phyloP scores from a whole-genome alignment of 345 rosid species.

The Pseudoturritis turrita region DNA sequence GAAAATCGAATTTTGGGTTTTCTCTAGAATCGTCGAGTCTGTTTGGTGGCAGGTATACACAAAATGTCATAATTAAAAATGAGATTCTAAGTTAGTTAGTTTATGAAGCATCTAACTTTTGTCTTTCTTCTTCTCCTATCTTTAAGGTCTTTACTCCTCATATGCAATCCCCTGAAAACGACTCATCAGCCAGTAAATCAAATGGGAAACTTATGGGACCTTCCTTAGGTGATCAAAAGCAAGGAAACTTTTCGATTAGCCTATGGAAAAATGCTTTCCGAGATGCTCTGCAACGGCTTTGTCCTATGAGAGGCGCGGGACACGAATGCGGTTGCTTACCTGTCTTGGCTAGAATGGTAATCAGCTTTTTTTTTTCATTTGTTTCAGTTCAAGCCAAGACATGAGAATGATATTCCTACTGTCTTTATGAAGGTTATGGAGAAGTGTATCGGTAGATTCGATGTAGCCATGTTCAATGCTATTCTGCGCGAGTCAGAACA shows the following conservation, averaged over 20 bases:
- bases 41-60: constrained; percentile 95
- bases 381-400: background rate
- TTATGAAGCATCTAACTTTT: constrained; percentile 10
- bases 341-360: constrained; percentile 66
- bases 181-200: constrained; percentile 38
- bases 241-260: constrained; percentile 65
- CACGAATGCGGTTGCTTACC: constrained; percentile 97
- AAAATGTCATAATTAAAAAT: background rate
- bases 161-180: constrained; percentile 69
- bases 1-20: constrained; percentile 86
- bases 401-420: background rate
- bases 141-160: constrained; percentile 79
- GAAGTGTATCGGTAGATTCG: constrained; percentile 72
- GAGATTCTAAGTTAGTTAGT: constrained; percentile 1
- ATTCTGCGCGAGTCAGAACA: constrained; percentile 86
- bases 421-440: constrained; percentile 65
- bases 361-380: background rate
- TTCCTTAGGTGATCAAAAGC: constrained; percentile 70
- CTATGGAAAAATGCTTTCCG: constrained; percentile 81
- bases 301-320: constrained; percentile 85
- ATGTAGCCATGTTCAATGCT: constrained; percentile 98
- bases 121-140: background rate
- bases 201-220: constrained; percentile 62
- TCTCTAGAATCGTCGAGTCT: constrained; percentile 88
- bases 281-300: constrained; percentile 71